Evolutionary conservation across 1,139 yeast species (phyloP).

Genomic region (Geotrichum candidum): DNA sequence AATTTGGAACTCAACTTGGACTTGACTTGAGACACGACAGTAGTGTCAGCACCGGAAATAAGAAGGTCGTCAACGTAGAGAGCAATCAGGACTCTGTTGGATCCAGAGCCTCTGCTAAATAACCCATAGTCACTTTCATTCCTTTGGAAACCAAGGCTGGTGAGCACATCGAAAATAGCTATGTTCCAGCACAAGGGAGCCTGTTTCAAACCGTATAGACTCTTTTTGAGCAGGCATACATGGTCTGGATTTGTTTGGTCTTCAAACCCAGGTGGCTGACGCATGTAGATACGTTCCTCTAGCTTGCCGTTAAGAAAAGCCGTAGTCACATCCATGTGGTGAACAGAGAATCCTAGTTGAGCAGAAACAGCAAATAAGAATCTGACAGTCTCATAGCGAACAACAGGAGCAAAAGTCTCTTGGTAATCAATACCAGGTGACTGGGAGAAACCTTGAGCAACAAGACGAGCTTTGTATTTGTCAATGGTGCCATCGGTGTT

Average conservation of each 20-base stretch:
- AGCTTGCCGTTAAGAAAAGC: slow-evolving; percentile 27
- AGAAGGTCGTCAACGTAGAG: slow-evolving; percentile 5
- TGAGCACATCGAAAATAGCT: neutral
- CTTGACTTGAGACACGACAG: slow-evolving; percentile 6
- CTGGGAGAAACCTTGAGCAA: too few relatives aligned
- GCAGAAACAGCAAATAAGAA: slow-evolving; percentile 20
- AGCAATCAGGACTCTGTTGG: neutral
- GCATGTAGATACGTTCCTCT: neutral
- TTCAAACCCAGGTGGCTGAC: slow-evolving; percentile 18
- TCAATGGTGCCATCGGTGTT: too few relatives aligned
- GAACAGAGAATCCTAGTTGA: slow-evolving; percentile 13
- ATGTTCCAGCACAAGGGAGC: slow-evolving; percentile 26
- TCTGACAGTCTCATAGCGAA: too few relatives aligned
- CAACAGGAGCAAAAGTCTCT: too few relatives aligned
- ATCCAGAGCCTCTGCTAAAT: neutral
- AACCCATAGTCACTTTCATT: slow-evolving; percentile 13
- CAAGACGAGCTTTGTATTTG: too few relatives aligned
- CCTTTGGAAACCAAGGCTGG: slow-evolving; percentile 17
- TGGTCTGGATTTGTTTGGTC: neutral
- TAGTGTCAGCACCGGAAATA: neutral
- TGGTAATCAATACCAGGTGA: too few relatives aligned
- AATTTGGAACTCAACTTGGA: slow-evolving; percentile 5
- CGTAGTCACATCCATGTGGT: slow-evolving; percentile 27
- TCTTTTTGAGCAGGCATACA: slow-evolving; percentile 22
- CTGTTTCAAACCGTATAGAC: slow-evolving; percentile 26